Conservation (phyloP, 1,139 yeast genomes). For the Candida sp. region DNA sequence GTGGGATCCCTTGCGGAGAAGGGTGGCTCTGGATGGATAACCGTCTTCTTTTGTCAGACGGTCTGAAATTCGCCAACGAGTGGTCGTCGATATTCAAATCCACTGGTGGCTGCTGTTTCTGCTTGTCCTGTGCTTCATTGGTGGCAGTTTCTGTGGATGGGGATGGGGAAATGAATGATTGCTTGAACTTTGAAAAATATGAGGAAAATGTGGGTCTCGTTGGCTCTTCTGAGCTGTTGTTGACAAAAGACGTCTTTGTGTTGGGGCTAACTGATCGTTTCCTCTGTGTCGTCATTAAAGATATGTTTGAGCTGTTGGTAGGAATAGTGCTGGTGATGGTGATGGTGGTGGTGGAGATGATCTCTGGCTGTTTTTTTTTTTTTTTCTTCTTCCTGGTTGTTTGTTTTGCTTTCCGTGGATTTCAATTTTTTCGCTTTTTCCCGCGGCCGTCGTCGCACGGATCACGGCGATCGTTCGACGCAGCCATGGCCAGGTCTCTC, state of each 20-base stretch:
- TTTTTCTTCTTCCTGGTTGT: neutral
- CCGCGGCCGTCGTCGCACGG: no score
- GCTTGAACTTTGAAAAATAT: constrained; percentile 3
- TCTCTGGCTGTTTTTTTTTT: neutral
- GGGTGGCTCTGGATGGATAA: constrained; percentile 30
- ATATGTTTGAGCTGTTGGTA: no score
- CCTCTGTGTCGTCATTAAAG: constrained; percentile 4
- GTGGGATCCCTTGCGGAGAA: constrained; percentile 27
- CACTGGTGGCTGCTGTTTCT: constrained; percentile 2
- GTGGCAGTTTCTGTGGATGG: neutral
- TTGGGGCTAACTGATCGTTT: constrained; percentile 20
- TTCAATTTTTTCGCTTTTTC: neutral
- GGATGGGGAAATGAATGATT: constrained; percentile 1
- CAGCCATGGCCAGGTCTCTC: no score
- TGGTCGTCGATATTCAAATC: constrained; percentile 15
- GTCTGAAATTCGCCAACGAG: constrained; percentile 21
- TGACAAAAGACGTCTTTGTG: constrained; percentile 6
- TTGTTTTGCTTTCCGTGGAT: neutral
- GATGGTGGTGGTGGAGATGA: neutral
- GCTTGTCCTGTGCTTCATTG: constrained; percentile 2
- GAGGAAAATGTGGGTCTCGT: neutral
- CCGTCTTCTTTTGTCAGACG: constrained; percentile 34
- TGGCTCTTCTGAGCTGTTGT: neutral
- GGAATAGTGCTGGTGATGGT: no score
- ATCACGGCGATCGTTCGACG: no score